Conservation (phyloP, 495 filamentous ascomycete species). For the Neurospora pannonica region DNA sequence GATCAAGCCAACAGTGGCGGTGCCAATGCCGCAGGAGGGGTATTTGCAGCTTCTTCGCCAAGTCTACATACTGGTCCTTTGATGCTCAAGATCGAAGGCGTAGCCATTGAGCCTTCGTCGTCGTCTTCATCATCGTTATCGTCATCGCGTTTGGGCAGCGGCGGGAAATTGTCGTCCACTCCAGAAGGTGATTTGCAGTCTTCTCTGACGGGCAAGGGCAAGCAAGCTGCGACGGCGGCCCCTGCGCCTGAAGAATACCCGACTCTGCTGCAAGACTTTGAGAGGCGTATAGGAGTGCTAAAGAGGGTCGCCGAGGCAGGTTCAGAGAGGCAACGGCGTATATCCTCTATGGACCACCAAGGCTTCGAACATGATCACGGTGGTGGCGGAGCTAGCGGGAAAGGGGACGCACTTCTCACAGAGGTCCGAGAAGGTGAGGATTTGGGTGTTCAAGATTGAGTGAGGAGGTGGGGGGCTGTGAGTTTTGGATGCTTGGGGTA, state of each 20-base stretch:
- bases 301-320: conserved; percentile 38
- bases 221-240: conserved; percentile 18
- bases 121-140: neutral
- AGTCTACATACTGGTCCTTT: conserved; percentile 21
- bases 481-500: neutral
- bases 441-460: neutral
- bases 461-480: neutral
- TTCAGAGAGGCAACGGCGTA: conserved; percentile 25
- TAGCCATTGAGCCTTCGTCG: conserved; percentile 24
- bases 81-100: conserved; percentile 63
- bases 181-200: conserved; percentile 19
- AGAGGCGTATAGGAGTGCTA: conserved; percentile 49
- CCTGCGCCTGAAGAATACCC: conserved; percentile 31
- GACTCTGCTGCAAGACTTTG: conserved; percentile 57
- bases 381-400: neutral
- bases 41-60: neutral
- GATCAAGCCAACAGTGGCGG: conserved; percentile 11
- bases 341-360: neutral
- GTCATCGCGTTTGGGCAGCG: neutral
- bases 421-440: neutral
- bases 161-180: conserved; percentile 15
- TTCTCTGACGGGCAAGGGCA: conserved; percentile 11
- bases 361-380: neutral
- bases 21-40: conserved; percentile 14
- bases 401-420: neutral